phyloP scores from a whole-genome alignment of 73 alveolate species.

The Halteria grandinella region DNA sequence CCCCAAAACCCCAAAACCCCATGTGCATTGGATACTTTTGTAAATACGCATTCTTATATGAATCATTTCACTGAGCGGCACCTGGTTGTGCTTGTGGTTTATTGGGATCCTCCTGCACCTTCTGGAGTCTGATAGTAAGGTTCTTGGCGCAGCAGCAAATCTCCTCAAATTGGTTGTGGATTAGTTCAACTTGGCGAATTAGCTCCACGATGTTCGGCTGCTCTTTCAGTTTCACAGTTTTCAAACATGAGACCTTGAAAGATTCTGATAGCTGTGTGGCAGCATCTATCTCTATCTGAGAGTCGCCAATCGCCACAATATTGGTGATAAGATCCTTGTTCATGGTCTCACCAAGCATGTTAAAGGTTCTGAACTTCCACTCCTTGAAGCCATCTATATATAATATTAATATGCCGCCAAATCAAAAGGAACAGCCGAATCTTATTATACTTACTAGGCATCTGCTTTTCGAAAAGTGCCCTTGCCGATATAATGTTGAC shows the following conservation, averaged over 20 bases:
- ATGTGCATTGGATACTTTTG: too few relatives aligned
- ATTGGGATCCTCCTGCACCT: slow-evolving; percentile 14
- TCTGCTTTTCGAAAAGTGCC: slow-evolving; percentile 75
- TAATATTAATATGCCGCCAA: not conserved
- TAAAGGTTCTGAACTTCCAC: slow-evolving; percentile 87
- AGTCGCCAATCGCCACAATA: slow-evolving; percentile 85
- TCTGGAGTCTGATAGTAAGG: slow-evolving; percentile 82
- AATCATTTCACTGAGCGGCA: too few relatives aligned
- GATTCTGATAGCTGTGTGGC: slow-evolving; percentile 69
- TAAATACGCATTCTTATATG: too few relatives aligned
- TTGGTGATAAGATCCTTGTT: slow-evolving; percentile 77
- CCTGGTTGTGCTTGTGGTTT: not conserved
- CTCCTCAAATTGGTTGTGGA: slow-evolving; percentile 65
- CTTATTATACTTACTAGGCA: slow-evolving; percentile 75
- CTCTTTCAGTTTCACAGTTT: slow-evolving; percentile 83
- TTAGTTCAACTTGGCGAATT: slow-evolving; percentile 75
- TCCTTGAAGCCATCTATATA: slow-evolving; percentile 68
- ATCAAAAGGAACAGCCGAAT: too few relatives aligned
- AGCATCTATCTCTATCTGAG: slow-evolving; percentile 87
- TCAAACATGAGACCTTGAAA: slow-evolving; percentile 67
- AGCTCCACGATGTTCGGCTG: slow-evolving; percentile 83
- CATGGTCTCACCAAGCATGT: slow-evolving; percentile 61
- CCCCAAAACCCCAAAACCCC: too few relatives aligned
- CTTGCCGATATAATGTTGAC: slow-evolving; percentile 82
- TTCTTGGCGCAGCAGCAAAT: slow-evolving; percentile 77